phyloP scores from a whole-genome alignment of 768 basidiomycete genomes.

The Thelephora ganbajun region DNA sequence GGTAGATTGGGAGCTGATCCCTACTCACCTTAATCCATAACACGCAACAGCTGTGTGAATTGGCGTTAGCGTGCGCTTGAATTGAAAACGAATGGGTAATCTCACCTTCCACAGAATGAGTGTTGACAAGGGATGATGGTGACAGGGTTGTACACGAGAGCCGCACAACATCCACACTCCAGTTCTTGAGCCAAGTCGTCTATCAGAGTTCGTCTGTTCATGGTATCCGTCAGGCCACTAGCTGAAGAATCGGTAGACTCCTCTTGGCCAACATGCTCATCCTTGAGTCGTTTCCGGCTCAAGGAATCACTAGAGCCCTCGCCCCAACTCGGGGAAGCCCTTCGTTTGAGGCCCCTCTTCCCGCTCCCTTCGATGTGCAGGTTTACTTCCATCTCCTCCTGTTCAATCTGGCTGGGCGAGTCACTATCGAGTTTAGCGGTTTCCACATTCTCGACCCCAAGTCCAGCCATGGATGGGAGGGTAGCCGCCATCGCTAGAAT shows the following conservation, averaged over 20 bases:
- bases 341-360: slow-evolving; percentile 34
- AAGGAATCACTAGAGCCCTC: slow-evolving; percentile 31
- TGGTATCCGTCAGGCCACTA: neutral
- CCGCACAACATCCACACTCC: slow-evolving; percentile 78
- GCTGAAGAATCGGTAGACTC: slow-evolving; percentile 5
- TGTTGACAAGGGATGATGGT: slow-evolving; percentile 78
- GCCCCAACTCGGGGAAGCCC: slow-evolving; percentile 40
- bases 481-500: too few species aligned
- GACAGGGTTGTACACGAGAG: slow-evolving; percentile 70
- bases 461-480: too few species aligned
- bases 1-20: slow-evolving; percentile 2
- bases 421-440: too few species aligned
- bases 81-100: neutral
- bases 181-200: slow-evolving; percentile 62
- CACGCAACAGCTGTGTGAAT: slow-evolving; percentile 47
- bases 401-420: neutral
- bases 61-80: slow-evolving; percentile 6
- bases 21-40: slow-evolving; percentile 70
- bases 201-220: slow-evolving; percentile 27
- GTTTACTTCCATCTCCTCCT: slow-evolving; percentile 1
- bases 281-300: slow-evolving; percentile 49
- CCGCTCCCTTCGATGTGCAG: neutral
- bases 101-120: slow-evolving; percentile 82
- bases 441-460: too few species aligned
- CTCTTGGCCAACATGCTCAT: slow-evolving; percentile 15